Evolutionary conservation across 2,329 filamentous ascomycete species (phyloP).

Genomic region (Fusarium succisae): DNA sequence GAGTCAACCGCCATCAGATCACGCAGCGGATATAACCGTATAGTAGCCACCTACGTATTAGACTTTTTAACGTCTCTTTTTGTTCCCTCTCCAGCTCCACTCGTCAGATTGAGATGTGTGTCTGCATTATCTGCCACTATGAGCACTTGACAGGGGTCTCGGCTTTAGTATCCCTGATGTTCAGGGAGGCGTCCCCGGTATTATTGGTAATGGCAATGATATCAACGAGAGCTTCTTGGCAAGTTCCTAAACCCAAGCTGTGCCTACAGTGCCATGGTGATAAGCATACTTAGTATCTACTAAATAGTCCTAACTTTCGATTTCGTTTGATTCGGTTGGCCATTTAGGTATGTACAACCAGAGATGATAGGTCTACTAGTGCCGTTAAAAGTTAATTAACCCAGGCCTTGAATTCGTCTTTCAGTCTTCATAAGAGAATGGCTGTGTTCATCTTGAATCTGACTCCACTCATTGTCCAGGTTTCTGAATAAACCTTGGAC

Average conservation of each 20-base stretch:
- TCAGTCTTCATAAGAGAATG: neutral
- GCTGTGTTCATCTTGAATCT: neutral
- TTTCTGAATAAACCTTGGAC: neutral
- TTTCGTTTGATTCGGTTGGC: too few species aligned
- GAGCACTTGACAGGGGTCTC: neutral
- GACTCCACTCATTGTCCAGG: neutral
- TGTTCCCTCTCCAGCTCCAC: neutral
- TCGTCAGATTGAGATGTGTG: neutral
- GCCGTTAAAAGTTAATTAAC: accelerated
- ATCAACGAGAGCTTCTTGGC: neutral
- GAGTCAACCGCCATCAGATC: neutral
- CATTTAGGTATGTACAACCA: neutral
- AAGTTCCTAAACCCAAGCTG: too few species aligned
- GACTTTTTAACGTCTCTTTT: neutral
- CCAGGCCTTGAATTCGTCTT: neutral
- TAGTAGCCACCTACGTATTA: neutral
- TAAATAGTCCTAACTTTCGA: too few species aligned
- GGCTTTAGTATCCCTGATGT: neutral
- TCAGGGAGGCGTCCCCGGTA: neutral
- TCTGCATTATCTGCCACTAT: neutral
- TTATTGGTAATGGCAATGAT: too few species aligned
- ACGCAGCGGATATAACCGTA: too few species aligned
- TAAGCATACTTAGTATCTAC: neutral
- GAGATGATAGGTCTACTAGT: too few species aligned
- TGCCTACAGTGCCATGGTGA: neutral